Evolutionary conservation across 2,329 filamentous ascomycete species (phyloP).

Genomic region (Cryoendolithus antarcticus): DNA sequence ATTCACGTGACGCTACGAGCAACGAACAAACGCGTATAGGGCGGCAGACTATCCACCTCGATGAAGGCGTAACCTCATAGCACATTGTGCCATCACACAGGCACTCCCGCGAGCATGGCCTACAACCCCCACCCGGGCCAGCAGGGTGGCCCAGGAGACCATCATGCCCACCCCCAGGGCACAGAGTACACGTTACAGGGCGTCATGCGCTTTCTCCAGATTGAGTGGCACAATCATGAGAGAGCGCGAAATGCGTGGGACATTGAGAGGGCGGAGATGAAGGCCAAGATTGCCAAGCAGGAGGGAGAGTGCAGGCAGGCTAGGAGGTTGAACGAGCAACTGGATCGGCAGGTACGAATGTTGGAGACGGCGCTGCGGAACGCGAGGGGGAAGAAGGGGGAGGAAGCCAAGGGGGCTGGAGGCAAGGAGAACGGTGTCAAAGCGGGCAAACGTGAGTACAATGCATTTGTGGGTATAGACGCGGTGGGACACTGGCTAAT

Average conservation of each 20-base stretch:
- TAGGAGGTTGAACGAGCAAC: constrained; percentile 75
- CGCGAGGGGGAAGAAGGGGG: constrained; percentile 54
- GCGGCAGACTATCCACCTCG: no score
- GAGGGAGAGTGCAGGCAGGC: constrained; percentile 81
- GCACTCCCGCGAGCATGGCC: no score
- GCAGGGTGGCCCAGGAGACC: constrained; percentile 35
- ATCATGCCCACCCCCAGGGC: constrained; percentile 39
- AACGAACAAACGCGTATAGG: no score
- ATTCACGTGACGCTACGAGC: no score
- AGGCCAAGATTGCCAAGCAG: constrained; percentile 84
- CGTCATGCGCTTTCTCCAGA: constrained; percentile 98
- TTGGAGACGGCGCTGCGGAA: constrained; percentile 79
- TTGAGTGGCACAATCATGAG: constrained; percentile 97
- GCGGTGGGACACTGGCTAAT: no score
- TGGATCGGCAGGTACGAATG: constrained; percentile 82
- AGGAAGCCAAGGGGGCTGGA: constrained; percentile 9
- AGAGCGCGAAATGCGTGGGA: constrained; percentile 97
- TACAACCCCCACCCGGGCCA: no score
- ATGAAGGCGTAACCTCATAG: no score
- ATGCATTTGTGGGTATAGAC: background rate
- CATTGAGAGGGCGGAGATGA: constrained; percentile 98
- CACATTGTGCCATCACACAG: no score
- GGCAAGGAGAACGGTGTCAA: constrained; percentile 9
- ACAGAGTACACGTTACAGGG: constrained; percentile 66
- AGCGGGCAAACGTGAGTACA: constrained; percentile 12